Base-by-base conservation (phyloP, 805 yeast species). In the Clavispora carvajalis region DNA sequence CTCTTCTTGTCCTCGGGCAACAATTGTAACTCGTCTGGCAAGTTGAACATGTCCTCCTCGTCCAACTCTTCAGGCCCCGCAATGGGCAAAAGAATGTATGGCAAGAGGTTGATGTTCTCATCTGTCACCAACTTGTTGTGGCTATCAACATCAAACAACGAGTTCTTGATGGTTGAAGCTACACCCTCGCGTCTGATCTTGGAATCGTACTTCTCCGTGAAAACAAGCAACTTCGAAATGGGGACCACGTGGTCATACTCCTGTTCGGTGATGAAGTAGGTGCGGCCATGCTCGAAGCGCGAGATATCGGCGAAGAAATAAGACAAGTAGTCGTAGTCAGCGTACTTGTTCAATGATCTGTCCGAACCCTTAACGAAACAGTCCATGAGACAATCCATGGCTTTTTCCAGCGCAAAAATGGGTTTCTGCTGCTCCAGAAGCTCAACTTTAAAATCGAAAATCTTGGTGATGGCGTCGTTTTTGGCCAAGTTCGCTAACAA, bases 241-340 rank as follows among this genome's bases (percentile, higher is more conserved):
- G 96, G 96, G 13, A 85, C 80, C 15, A 85, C 82, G 15, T 63
- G 68, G 57, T 88, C 96, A 55, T 87, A 87, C 4, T 57, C 71
- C 63, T 85, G 95, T 49, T 73, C 71, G 2, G 82, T 74, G 34
- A 82, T 76, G 54, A 89, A 87, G 61, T 88, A 89, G 34, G 75
- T 72, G 59, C 96, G 77, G n/a, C 91, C 91, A 39, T 63, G 61
- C 25, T 67, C 64, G 53, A 82, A 84, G 50, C 96, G 76, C 1
- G 97, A 87, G 34, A 88, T 68, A 57, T 91, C 97, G 11, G 95
- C 90, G 62, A 93, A 90, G 58, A 87, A 87, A 59, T 82, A 88
- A 1, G 95, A 76, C 47, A 93, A 68, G 58, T 86, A 90, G 59
- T 90, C 96, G 54, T 65, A 91, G 51, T 77, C 75, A 2, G 95